Conservation (phyloP, 768 basidiomycete species). For the Collybia mongolica region DNA sequence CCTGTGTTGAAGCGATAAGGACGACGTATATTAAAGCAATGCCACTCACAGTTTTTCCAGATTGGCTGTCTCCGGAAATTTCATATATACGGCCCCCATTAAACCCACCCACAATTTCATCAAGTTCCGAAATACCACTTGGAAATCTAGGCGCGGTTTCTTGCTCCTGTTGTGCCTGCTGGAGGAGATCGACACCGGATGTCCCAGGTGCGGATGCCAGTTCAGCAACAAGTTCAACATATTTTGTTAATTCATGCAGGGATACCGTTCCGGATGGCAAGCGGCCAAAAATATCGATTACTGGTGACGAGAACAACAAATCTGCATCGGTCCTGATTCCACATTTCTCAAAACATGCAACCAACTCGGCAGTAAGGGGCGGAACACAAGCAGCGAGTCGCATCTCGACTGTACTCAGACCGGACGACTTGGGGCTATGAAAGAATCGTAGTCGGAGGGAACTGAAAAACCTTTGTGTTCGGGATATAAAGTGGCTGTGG, state of each 20-base stretch:
- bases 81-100: slow-evolving; percentile 58
- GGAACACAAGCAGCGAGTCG: slow-evolving; percentile 37
- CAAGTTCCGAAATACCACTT: slow-evolving; percentile 47
- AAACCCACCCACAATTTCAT: slow-evolving; percentile 50
- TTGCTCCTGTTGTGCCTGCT: slow-evolving; percentile 15
- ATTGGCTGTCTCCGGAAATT: slow-evolving; percentile 61
- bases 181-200: slow-evolving; percentile 29
- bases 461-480: not conserved
- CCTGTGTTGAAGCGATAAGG: slow-evolving; percentile 35
- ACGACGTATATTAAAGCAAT: not conserved
- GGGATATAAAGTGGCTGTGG: not conserved
- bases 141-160: slow-evolving; percentile 21
- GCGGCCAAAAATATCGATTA: slow-evolving; percentile 47
- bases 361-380: slow-evolving; percentile 39
- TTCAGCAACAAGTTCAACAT: slow-evolving; percentile 37
- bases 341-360: slow-evolving; percentile 42
- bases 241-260: slow-evolving; percentile 45
- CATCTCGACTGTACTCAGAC: slow-evolving; percentile 24
- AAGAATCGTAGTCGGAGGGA: no score
- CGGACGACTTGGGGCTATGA: no score
- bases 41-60: slow-evolving; percentile 66
- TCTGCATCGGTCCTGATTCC: slow-evolving; percentile 59
- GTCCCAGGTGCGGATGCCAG: slow-evolving; percentile 42
- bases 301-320: slow-evolving; percentile 48
- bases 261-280: slow-evolving; percentile 49